These are phyloP conservation scores for Pterocarpus santalinus DNA, from an alignment of 306 rosid species.

Conservation along the genomic window DNA sequence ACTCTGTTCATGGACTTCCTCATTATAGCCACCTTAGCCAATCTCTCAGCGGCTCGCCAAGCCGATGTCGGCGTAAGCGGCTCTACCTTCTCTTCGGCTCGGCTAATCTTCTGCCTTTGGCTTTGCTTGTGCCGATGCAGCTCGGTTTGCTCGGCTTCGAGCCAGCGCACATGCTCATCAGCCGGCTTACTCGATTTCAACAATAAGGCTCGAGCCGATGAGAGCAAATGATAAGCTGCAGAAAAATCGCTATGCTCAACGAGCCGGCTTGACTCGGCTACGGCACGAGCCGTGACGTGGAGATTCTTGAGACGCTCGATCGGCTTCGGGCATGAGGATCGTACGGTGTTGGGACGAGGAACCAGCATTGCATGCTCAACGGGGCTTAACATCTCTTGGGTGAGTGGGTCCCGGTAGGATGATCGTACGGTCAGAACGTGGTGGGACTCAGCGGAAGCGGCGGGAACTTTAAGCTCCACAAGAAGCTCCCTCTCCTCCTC, in stretches of 20 bases:
- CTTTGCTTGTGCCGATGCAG: slow-evolving; percentile 61
- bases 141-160: slow-evolving; percentile 77
- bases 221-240: slow-evolving; percentile 70
- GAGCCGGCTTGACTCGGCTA: slow-evolving; percentile 79
- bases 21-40: slow-evolving; percentile 95
- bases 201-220: slow-evolving; percentile 82
- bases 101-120: slow-evolving; percentile 44
- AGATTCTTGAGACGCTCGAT: slow-evolving; percentile 72
- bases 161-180: slow-evolving; percentile 64
- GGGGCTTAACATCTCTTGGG: slow-evolving; percentile 60
- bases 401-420: slow-evolving; percentile 63
- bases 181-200: slow-evolving; percentile 64
- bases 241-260: slow-evolving; percentile 63
- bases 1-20: slow-evolving; percentile 98
- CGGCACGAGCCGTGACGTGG: slow-evolving; percentile 79
- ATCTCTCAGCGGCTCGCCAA: slow-evolving; percentile 95
- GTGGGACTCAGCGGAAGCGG: slow-evolving; percentile 67
- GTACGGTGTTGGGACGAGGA: slow-evolving; percentile 74
- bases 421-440: slow-evolving; percentile 72
- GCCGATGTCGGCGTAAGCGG: slow-evolving; percentile 94
- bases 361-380: slow-evolving; percentile 65
- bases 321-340: slow-evolving; percentile 58
- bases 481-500: slow-evolving; percentile 82
- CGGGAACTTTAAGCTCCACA: slow-evolving; percentile 74
- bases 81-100: slow-evolving; percentile 71